Conservation (phyloP, 805 yeast species). For the Yamadazyma philogaea region DNA sequence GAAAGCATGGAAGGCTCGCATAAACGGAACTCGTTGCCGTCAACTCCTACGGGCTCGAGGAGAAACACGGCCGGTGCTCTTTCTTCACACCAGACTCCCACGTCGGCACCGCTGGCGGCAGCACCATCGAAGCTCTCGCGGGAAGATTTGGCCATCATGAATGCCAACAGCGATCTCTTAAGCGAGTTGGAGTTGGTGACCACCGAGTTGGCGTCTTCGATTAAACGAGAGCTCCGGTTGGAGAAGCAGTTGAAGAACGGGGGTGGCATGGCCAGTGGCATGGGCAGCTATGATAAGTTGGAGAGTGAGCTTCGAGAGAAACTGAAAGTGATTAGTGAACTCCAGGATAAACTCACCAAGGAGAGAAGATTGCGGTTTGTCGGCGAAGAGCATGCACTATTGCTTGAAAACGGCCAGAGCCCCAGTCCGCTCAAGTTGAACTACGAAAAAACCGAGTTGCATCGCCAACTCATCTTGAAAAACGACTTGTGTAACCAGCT, state of each 20-base stretch:
- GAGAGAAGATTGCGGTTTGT: constrained; percentile 65
- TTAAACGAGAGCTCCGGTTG: constrained; percentile 62
- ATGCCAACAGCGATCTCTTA: constrained; percentile 55
- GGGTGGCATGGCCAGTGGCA: constrained; percentile 23
- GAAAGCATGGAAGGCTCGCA: constrained; percentile 12
- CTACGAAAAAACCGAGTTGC: constrained; percentile 54
- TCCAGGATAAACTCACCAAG: constrained; percentile 56
- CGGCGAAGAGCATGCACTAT: constrained; percentile 66
- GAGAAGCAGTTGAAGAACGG: constrained; percentile 43
- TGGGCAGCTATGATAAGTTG: constrained; percentile 31
- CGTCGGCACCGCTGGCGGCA: constrained; percentile 5
- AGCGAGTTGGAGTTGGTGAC: constrained; percentile 67
- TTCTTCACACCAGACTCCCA: constrained; percentile 9
- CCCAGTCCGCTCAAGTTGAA: constrained; percentile 56
- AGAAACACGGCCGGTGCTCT: constrained; percentile 8
- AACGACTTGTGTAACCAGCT: constrained; percentile 48
- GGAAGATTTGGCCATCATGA: constrained; percentile 61
- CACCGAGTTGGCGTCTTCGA: constrained; percentile 68
- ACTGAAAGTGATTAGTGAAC: constrained; percentile 39
- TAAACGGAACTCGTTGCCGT: constrained; percentile 12
- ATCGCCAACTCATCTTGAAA: constrained; percentile 44
- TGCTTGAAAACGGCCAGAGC: constrained; percentile 49
- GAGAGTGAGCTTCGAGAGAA: constrained; percentile 46
- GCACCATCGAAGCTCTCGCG: constrained; percentile 41
- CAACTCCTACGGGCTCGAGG: constrained; percentile 8